phyloP scores from a whole-genome alignment of 1,284 basidiomycete genomes.

The Cryptococcus sp. region DNA sequence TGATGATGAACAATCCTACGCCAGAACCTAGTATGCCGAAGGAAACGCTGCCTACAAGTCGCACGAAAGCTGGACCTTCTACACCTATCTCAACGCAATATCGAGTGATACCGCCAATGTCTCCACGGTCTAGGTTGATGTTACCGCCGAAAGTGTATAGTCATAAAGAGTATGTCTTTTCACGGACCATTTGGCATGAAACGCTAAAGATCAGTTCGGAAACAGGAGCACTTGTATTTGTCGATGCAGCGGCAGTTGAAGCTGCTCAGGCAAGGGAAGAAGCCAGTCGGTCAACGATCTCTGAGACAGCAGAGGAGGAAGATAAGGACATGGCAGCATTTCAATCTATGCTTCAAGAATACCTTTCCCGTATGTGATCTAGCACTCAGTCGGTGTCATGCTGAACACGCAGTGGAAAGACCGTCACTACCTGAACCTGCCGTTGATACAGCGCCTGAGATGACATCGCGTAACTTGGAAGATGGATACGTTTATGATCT shows the following conservation, averaged over 20 bases:
- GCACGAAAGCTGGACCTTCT: background rate
- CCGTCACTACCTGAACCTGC: no score
- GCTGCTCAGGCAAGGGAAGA: background rate
- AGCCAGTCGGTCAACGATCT: background rate
- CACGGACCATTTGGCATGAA: background rate
- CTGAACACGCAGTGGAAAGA: no score
- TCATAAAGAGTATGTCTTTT: conserved; percentile 26
- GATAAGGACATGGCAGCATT: conserved; percentile 46
- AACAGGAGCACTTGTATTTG: conserved; percentile 26
- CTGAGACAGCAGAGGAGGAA: conserved; percentile 12
- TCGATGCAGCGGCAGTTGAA: conserved; percentile 43
- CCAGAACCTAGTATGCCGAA: background rate
- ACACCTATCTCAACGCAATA: conserved; percentile 18
- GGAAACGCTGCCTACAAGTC: background rate
- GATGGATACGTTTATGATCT: conserved; percentile 49
- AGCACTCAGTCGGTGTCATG: no score
- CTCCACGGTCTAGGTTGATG: conserved; percentile 14
- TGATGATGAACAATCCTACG: background rate
- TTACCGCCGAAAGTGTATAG: conserved; percentile 35
- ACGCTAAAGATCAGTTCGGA: conserved; percentile 10
- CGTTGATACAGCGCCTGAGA: no score
- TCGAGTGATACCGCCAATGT: conserved; percentile 32
- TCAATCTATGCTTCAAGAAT: conserved; percentile 46
- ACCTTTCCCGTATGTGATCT: conserved; percentile 33
- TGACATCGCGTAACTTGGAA: background rate